A percentile compares a stretch with the other conserved stretches of the same genome.
These are phyloP conservation scores for Aspergillus pseudoviridinutans DNA, from an alignment of 2,329 filamentous ascomycete species.

Conservation along the genomic window DNA sequence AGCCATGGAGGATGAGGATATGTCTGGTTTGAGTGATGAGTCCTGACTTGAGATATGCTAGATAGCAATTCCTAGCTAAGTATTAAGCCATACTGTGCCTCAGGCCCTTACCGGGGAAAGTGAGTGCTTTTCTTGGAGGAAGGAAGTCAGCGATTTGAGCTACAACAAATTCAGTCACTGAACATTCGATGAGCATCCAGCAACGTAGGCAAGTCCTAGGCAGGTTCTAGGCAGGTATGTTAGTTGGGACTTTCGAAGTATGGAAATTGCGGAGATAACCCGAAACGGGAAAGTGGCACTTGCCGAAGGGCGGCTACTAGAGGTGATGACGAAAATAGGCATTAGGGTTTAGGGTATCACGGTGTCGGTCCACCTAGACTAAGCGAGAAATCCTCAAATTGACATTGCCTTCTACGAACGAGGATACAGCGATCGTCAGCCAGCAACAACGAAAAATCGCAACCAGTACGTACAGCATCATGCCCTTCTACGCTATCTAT, in stretches of 20 bases:
- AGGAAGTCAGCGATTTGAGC: background rate
- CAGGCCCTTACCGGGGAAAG: background rate
- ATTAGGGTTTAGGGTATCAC: conserved; percentile 40
- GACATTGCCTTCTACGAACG: conserved; percentile 33
- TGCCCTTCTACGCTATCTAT: conserved; percentile 10
- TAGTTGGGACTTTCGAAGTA: conserved; percentile 10
- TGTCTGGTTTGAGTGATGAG: conserved; percentile 8
- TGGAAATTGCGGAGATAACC: conserved; percentile 12
- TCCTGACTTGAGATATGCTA: background rate
- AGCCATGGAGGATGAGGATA: conserved; percentile 13
- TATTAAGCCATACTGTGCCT: background rate
- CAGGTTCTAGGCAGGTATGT: conserved; percentile 29
- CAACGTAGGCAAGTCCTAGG: conserved; percentile 17
- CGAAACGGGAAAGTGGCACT: conserved; percentile 11
- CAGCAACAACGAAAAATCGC: conserved; percentile 44
- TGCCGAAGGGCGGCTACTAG: background rate
- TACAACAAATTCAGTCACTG: background rate
- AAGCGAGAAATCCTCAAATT: conserved; percentile 44
- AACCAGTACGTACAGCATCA: conserved; percentile 41
- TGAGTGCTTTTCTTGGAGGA: background rate
- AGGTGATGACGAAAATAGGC: conserved; percentile 10
- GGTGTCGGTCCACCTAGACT: conserved; percentile 34
- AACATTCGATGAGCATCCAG: background rate
- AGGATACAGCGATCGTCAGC: conserved; percentile 38
- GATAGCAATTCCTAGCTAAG: background rate